Percentiles rank a stretch among this genome's conserved stretches.
These are phyloP conservation scores for Isatis tinctoria DNA, from an alignment of 345 rosid species.

Conservation along the genomic window DNA sequence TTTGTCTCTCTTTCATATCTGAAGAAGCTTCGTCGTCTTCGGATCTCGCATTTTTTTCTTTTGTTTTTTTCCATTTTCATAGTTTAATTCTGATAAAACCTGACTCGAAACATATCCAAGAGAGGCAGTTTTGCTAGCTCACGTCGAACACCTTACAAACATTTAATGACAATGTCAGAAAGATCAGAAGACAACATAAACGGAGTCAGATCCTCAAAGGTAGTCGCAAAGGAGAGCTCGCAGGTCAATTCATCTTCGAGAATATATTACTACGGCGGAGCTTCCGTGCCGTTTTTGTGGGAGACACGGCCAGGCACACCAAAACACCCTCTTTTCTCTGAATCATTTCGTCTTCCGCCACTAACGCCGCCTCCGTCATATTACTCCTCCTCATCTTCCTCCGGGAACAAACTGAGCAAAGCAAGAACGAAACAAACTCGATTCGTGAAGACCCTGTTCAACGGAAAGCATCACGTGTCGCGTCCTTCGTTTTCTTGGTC, in stretches of 20 bases:
- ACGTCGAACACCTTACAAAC: not conserved
- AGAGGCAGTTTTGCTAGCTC: not conserved
- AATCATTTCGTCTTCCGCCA: conserved; percentile 43
- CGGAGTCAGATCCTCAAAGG: conserved; percentile 38
- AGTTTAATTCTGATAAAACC: conserved; percentile 2
- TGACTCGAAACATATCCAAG: conserved; percentile 14
- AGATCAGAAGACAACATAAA: conserved; percentile 3
- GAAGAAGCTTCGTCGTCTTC: conserved; percentile 30
- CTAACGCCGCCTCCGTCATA: conserved; percentile 57
- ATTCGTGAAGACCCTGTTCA: conserved; percentile 21
- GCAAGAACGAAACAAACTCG: conserved; percentile 23
- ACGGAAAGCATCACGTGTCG: conserved; percentile 23
- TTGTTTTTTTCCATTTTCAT: not conserved
- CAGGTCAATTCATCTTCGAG: conserved; percentile 56
- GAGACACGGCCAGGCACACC: conserved; percentile 90
- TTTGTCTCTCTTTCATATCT: conserved; percentile 21
- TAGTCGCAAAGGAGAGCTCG: conserved; percentile 60
- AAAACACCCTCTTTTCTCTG: conserved; percentile 38
- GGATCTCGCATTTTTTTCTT: conserved; percentile 18
- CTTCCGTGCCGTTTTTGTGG: conserved; percentile 71
- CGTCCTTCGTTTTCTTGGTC: conserved; percentile 44
- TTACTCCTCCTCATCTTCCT: conserved; percentile 29
- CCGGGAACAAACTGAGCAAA: conserved; percentile 5
- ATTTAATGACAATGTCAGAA: conserved; percentile 24
- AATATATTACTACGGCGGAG: conserved; percentile 60